Evolutionary conservation across 306 rosid genomes (phyloP).

Genomic region (Pueraria montana): DNA sequence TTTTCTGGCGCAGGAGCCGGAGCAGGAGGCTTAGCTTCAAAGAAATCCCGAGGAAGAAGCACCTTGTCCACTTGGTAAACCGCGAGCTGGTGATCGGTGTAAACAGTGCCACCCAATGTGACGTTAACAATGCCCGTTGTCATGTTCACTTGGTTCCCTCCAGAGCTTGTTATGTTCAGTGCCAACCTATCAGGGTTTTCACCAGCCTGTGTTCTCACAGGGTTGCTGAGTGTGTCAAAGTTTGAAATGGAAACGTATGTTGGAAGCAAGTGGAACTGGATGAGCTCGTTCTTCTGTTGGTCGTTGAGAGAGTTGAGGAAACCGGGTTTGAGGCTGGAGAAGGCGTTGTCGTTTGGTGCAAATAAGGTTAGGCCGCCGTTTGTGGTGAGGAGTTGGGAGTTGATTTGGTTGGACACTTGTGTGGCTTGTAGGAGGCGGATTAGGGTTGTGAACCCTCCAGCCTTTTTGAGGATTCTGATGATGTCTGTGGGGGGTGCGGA

Average conservation of each 20-base stretch:
- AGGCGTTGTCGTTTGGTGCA: slow-evolving; percentile 72
- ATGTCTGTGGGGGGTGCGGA: slow-evolving; percentile 64
- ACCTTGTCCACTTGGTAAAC: slow-evolving; percentile 75
- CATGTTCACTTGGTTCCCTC: slow-evolving; percentile 73
- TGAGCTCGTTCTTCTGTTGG: slow-evolving; percentile 70
- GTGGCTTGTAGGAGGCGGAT: slow-evolving; percentile 73
- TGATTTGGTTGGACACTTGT: slow-evolving; percentile 68
- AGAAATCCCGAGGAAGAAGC: slow-evolving; percentile 69
- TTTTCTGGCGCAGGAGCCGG: slow-evolving; percentile 62
- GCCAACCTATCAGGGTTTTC: slow-evolving; percentile 63
- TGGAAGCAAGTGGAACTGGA: slow-evolving; percentile 77
- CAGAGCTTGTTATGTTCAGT: slow-evolving; percentile 68
- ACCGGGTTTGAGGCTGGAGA: slow-evolving; percentile 67
- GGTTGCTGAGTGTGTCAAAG: slow-evolving; percentile 77
- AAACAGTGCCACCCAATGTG: slow-evolving; percentile 70
- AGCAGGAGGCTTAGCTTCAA: slow-evolving; percentile 64
- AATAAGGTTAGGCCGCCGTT: slow-evolving; percentile 68
- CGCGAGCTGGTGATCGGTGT: slow-evolving; percentile 71
- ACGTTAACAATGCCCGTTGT: slow-evolving; percentile 73
- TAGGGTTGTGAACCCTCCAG: slow-evolving; percentile 63
- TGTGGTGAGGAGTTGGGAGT: slow-evolving; percentile 64
- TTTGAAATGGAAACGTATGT: slow-evolving; percentile 57
- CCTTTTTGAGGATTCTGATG: slow-evolving; percentile 71
- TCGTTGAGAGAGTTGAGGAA: slow-evolving; percentile 70
- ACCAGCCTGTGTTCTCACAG: slow-evolving; percentile 78